Percentiles rank a stretch among this genome's conserved stretches.
Evolutionary conservation across 495 filamentous ascomycete genomes (phyloP).

Genomic region (Trypethelium eluteriae): DNA sequence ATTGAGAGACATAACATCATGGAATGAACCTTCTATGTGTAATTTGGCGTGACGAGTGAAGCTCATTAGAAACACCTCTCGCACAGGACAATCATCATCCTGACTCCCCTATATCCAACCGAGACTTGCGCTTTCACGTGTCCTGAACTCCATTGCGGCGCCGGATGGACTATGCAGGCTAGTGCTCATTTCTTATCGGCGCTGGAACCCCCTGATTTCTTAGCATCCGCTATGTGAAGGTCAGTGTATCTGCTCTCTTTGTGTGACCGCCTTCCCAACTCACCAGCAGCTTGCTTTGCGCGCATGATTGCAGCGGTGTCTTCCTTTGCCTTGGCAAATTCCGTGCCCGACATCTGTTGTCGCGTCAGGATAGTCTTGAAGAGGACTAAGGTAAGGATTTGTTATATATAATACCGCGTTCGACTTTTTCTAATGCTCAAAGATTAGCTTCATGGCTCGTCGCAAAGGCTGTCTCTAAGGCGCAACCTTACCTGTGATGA

Average conservation of each 20-base stretch:
- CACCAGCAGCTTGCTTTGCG: conserved; percentile 81
- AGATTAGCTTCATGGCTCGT: conserved; percentile 9
- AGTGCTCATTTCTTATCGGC: neutral
- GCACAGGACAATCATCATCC: neutral
- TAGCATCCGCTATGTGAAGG: neutral
- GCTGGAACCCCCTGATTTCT: neutral
- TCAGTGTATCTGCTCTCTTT: too few species aligned
- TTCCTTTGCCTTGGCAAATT: conserved; percentile 68
- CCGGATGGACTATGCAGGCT: neutral
- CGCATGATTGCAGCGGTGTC: conserved; percentile 75
- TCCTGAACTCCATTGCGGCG: neutral
- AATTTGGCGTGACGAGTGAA: neutral
- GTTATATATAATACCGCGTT: neutral
- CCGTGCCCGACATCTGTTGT: conserved; percentile 56
- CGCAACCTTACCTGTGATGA: conserved; percentile 44
- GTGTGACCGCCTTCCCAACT: neutral
- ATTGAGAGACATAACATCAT: neutral
- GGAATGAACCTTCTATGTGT: conserved; percentile 1
- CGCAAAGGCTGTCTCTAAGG: conserved; percentile 12
- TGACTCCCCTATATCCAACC: neutral
- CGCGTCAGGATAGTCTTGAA: conserved; percentile 13
- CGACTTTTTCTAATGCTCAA: conserved; percentile 6
- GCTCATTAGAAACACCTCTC: neutral
- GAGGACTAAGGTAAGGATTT: neutral
- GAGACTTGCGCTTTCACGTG: neutral